These are phyloP conservation scores for Populus pruinosa DNA, from an alignment of 345 rosid genomes.

Conservation along the genomic window DNA sequence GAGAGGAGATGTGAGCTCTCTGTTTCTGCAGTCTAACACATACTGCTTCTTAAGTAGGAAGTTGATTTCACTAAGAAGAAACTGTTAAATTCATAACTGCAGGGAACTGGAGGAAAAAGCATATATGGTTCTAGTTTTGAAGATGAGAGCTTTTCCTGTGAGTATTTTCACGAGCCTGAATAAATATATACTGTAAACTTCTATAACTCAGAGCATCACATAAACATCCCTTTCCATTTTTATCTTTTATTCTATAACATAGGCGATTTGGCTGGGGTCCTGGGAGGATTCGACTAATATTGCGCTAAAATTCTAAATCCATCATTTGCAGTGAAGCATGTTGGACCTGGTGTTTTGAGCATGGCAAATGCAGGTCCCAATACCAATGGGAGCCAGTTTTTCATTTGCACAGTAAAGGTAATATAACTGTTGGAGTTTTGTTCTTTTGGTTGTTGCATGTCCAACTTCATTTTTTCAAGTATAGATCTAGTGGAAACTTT, in stretches of 20 bases:
- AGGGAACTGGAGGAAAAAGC: constrained; percentile 95
- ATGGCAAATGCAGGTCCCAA: constrained; percentile 97
- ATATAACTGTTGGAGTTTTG: constrained; percentile 9
- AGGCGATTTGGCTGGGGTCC: neutral
- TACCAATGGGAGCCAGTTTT: constrained; percentile 93
- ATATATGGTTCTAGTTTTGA: constrained; percentile 73
- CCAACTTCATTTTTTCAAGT: neutral
- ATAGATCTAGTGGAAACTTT: neutral
- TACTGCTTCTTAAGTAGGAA: neutral
- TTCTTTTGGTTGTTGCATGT: constrained; percentile 7
- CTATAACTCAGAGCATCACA: neutral
- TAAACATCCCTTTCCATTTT: neutral
- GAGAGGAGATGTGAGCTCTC: constrained; percentile 56
- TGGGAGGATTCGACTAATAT: neutral
- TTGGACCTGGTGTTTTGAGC: constrained; percentile 82
- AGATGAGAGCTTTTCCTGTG: constrained; percentile 77
- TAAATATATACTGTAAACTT: neutral
- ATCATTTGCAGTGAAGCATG: constrained; percentile 69
- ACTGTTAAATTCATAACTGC: constrained; percentile 15
- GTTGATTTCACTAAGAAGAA: constrained; percentile 9
- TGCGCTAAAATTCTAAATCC: constrained; percentile 5
- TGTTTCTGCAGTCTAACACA: constrained; percentile 6
- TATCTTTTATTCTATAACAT: neutral
- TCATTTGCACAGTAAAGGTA: constrained; percentile 87
- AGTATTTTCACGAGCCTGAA: constrained; percentile 24